Conservation (phyloP, 805 yeast species). For the Yueomyces sinensis region DNA sequence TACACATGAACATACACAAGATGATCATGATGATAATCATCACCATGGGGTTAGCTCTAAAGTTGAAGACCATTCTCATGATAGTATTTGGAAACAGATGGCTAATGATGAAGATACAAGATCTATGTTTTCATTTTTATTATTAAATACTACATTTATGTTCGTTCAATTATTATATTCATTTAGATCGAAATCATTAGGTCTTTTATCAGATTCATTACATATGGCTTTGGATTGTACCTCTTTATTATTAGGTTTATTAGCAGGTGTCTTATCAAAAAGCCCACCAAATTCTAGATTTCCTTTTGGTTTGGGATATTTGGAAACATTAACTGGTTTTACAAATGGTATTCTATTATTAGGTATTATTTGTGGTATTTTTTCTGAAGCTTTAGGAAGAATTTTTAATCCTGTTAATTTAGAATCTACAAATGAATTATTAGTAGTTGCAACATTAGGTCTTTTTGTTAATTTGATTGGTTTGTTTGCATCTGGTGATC, state of each 20-base stretch:
- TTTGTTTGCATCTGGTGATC: constrained; percentile 86
- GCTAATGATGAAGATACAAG: constrained; percentile 55
- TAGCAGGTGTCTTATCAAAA: constrained; percentile 64
- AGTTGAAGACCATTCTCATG: not conserved
- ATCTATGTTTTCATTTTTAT: constrained; percentile 75
- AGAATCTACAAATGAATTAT: constrained; percentile 68
- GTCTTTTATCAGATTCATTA: constrained; percentile 80
- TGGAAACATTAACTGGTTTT: constrained; percentile 90
- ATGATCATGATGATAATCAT: constrained; percentile 5
- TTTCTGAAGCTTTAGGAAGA: constrained; percentile 77
- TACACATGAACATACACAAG: constrained; percentile 4
- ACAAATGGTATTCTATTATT: constrained; percentile 82
- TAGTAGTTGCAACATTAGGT: constrained; percentile 77
- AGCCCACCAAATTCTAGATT: constrained; percentile 50
- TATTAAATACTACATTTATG: constrained; percentile 87
- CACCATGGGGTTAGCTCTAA: no score
- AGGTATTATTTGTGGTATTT: constrained; percentile 81
- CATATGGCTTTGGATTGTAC: constrained; percentile 96
- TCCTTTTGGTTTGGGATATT: constrained; percentile 76
- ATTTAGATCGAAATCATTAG: constrained; percentile 82
- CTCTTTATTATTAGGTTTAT: constrained; percentile 75
- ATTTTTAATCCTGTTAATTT: constrained; percentile 64
- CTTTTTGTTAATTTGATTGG: constrained; percentile 84
- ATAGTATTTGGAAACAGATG: constrained; percentile 21
- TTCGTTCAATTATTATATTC: constrained; percentile 85